phyloP scores from a whole-genome alignment of 345 rosid genomes.

The Microthlaspi erraticum region DNA sequence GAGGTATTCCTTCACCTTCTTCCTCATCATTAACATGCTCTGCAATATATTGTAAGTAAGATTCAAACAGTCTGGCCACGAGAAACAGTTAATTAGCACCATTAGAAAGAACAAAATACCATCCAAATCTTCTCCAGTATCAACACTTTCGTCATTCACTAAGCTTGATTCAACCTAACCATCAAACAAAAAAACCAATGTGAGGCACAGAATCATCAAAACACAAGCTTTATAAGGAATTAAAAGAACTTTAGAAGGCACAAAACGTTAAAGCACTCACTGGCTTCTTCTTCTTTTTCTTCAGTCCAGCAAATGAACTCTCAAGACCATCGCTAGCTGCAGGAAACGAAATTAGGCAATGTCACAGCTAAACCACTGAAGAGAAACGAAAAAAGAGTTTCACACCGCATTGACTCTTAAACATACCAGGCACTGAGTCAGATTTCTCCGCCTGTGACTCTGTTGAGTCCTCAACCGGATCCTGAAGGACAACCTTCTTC shows the following conservation, averaged over 20 bases:
- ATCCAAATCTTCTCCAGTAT: slow-evolving; percentile 66
- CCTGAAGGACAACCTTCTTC: slow-evolving; percentile 80
- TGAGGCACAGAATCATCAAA: not conserved
- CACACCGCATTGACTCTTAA: not conserved
- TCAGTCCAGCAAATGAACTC: slow-evolving; percentile 74
- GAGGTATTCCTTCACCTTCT: slow-evolving; percentile 52
- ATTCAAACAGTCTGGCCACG: not conserved
- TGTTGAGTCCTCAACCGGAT: slow-evolving; percentile 60
- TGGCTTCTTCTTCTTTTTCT: slow-evolving; percentile 95
- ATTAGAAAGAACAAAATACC: slow-evolving; percentile 47
- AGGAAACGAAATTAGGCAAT: slow-evolving; percentile 27
- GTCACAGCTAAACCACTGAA: not conserved
- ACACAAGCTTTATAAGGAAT: not conserved
- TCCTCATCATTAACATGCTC: slow-evolving; percentile 69
- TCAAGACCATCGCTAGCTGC: slow-evolving; percentile 85
- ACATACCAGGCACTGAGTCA: slow-evolving; percentile 66
- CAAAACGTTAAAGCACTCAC: slow-evolving; percentile 52
- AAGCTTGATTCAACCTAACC: slow-evolving; percentile 68
- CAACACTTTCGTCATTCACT: slow-evolving; percentile 69
- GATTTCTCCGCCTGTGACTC: slow-evolving; percentile 75
- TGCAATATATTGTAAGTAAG: slow-evolving; percentile 36
- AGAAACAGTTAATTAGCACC: not conserved
- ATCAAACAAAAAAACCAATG: slow-evolving; percentile 26
- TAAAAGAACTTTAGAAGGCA: not conserved
- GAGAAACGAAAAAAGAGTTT: not conserved